Percentiles rank a stretch among this genome's conserved stretches.
Evolutionary conservation across 2,329 filamentous ascomycete species (phyloP).

Genomic region (Aureobasidium sp.): DNA sequence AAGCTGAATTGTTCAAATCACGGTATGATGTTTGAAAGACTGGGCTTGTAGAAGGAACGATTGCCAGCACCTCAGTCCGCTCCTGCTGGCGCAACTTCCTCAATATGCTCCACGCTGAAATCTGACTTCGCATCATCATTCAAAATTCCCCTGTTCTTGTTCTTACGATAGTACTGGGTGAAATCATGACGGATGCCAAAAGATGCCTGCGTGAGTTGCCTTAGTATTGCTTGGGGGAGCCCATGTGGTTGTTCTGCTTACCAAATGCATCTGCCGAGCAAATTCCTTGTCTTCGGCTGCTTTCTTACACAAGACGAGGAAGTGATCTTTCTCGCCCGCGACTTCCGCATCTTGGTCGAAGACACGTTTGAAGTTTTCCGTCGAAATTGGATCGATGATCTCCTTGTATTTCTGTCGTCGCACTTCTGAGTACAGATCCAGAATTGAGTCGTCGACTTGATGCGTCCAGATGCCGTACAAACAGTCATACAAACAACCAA

Average conservation of each 20-base stretch:
- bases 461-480: constrained; percentile 23
- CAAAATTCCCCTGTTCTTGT: not conserved
- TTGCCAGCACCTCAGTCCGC: not conserved
- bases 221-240: not conserved
- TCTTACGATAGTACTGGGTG: constrained; percentile 20
- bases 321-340: constrained; percentile 20
- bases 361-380: constrained; percentile 21
- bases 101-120: constrained; percentile 4
- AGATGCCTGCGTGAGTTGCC: constrained; percentile 3
- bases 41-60: not conserved
- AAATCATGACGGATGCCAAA: constrained; percentile 19
- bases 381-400: constrained; percentile 29
- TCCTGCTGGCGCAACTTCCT: constrained; percentile 1
- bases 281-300: constrained; percentile 20
- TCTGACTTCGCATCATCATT: not conserved
- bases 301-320: constrained; percentile 20
- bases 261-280: constrained; percentile 21
- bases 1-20: not conserved
- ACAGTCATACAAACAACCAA: constrained; percentile 23
- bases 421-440: constrained; percentile 31
- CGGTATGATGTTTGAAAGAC: not conserved
- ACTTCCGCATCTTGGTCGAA: constrained; percentile 19
- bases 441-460: constrained; percentile 24
- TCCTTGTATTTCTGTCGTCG: constrained; percentile 30
- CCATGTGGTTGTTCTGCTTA: constrained; percentile 5